A percentile compares a stretch with the other conserved stretches of the same genome.
Conservation (phyloP, 371 early-diverging fungal species). For the Syncephalastrum contaminatum region DNA sequence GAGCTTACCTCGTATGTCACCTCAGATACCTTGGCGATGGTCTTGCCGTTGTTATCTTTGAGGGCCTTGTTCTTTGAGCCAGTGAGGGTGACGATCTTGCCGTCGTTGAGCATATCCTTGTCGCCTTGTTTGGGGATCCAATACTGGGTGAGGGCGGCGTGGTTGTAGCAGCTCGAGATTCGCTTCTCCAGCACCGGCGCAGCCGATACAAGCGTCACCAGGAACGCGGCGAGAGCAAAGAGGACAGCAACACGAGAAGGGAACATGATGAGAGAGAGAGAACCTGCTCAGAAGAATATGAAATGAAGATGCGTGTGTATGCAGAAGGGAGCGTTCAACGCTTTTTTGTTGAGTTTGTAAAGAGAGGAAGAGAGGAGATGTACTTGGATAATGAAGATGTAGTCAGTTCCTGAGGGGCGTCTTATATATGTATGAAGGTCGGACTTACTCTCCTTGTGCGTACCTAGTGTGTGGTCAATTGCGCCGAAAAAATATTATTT, state of each 20-base stretch:
- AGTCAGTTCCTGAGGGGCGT: no score
- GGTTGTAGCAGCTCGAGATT: constrained; percentile 19
- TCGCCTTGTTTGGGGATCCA: constrained; percentile 35
- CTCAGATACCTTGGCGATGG: constrained; percentile 26
- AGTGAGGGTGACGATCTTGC: constrained; percentile 15
- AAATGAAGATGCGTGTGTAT: no score
- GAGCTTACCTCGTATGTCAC: constrained; percentile 21
- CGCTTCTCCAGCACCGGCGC: constrained; percentile 15
- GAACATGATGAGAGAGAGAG: constrained; percentile 1
- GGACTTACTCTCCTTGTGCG: no score
- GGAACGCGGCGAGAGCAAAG: constrained; percentile 4
- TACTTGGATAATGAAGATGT: no score
- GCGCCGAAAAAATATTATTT: no score
- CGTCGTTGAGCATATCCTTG: constrained; percentile 22
- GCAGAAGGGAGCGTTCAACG: no score
- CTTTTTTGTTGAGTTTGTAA: no score
- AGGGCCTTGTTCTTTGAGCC: constrained; percentile 21
- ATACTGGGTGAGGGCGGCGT: constrained; percentile 23
- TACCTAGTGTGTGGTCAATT: no score
- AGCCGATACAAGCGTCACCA: constrained; percentile 6
- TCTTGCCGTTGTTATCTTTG: constrained; percentile 14
- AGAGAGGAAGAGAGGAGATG: no score
- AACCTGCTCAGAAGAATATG: constrained; percentile 8
- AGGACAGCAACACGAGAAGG: constrained; percentile 1
- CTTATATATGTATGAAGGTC: no score